Base-by-base conservation (phyloP, 805 yeast species). In the Metschnikowia sp. region DNA sequence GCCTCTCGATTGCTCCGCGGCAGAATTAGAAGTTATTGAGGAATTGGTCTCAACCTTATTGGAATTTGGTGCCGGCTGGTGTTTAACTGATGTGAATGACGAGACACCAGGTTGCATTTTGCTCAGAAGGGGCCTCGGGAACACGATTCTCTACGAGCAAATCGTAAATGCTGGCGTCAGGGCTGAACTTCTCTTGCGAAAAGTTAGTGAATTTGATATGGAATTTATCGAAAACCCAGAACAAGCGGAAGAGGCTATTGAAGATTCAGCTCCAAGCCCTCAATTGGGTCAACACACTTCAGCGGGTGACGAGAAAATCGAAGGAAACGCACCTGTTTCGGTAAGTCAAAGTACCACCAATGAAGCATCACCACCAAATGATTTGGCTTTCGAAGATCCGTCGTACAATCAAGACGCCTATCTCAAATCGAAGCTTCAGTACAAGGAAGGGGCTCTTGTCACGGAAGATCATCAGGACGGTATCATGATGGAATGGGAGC, bases 401-500 rank as follows among this genome's bases (percentile, higher is more conserved):
- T 84, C 92, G 1, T 78, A 76, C 42, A 75, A 81, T 49, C 90
- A 86, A 51, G 63, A 72, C 2, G 76, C 86, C 0, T 91, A 83
- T 58, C 71, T 91, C 37, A 67, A 76, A 10, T 79, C 91, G 4
- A 75, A 83, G 58, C 69, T 91, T 26, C 82, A 81, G 55, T 91
- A 88, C 62, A 76, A 71, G 36, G 84, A 83, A 49, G 78, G 75
- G 44, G 83, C 94, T 0, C 71, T 91, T 26, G 70, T 88, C 26
- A 92, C 97, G 1, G 75, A 80, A 50, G 84, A 81, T 22, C 71
- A 84, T 43, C 74, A 78, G 40, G 97, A 91, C 59, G 98, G 97
- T 13, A 97, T 91, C 2, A 91, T 91, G 98, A 91, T 91, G 98
- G 86, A 85, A 56, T 91, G 98, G 98, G 98, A 91, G 63, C 76